Percentiles rank a stretch among this genome's conserved stretches.
Conservation (phyloP, 83 land plant genomes). For the Diphasiastrum complanatum region DNA sequence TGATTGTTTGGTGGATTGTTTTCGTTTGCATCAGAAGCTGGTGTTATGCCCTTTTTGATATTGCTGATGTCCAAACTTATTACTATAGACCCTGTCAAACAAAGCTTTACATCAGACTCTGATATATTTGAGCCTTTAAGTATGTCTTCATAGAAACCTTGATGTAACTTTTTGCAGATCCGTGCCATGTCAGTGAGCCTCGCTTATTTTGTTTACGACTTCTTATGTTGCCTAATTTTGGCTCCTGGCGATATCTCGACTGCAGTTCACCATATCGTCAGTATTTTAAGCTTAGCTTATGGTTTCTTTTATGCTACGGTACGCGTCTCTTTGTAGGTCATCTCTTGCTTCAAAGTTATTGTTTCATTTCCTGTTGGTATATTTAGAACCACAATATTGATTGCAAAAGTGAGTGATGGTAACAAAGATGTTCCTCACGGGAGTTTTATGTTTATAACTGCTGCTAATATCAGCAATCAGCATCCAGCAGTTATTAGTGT, state of each 20-base stretch:
- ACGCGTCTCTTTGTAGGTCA: slow-evolving; percentile 1
- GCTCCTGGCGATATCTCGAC: slow-evolving; percentile 37
- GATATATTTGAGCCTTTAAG: too few species aligned
- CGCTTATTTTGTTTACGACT: slow-evolving; percentile 72
- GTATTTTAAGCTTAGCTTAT: slow-evolving; percentile 61
- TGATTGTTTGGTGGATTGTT: too few species aligned
- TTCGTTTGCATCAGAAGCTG: too few species aligned
- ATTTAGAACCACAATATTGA: too few species aligned
- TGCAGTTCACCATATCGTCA: slow-evolving; percentile 60
- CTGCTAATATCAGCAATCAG: neutral
- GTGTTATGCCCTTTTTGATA: too few species aligned
- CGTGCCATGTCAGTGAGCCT: slow-evolving; percentile 49
- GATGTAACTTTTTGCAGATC: slow-evolving; percentile 44
- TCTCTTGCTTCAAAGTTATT: neutral
- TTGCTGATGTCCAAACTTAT: too few species aligned
- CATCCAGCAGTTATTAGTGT: neutral
- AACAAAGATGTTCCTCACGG: too few species aligned
- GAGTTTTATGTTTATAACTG: neutral
- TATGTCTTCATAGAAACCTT: neutral
- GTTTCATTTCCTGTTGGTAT: neutral
- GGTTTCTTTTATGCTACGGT: slow-evolving; percentile 52
- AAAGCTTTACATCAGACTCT: too few species aligned
- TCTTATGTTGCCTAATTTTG: slow-evolving; percentile 62
- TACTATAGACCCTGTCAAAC: too few species aligned
- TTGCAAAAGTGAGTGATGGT: too few species aligned